A percentile compares a stretch with the other conserved stretches of the same genome.
Evolutionary conservation across 768 basidiomycete genomes (phyloP).

Genomic region (Tephrocybe sp.): DNA sequence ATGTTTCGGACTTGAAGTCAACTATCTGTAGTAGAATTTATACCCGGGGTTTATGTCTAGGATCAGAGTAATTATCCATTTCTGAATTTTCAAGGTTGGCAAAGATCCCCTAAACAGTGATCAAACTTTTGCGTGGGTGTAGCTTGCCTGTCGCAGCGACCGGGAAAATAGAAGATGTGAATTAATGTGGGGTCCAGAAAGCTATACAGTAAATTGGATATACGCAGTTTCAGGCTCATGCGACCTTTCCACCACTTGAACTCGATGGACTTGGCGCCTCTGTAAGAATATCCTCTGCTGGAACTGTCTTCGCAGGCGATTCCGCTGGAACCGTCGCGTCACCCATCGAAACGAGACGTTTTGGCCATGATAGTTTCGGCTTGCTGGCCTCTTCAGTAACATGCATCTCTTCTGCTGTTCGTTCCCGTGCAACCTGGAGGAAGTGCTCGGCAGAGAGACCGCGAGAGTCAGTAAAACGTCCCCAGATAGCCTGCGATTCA

Average conservation of each 20-base stretch:
- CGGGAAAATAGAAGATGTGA: not conserved
- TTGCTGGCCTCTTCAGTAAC: slow-evolving; percentile 2
- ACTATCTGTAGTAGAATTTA: too few relatives aligned
- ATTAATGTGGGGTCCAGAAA: not conserved
- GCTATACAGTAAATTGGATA: not conserved
- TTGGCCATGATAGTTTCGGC: slow-evolving; percentile 10
- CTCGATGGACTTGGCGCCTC: not conserved
- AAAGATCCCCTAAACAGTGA: too few relatives aligned
- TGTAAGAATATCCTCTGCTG: slow-evolving; percentile 1
- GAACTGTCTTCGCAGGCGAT: not conserved
- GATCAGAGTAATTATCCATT: too few relatives aligned
- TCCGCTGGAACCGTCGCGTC: not conserved
- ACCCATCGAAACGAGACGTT: not conserved
- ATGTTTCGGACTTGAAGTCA: not conserved
- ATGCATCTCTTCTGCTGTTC: slow-evolving; percentile 3
- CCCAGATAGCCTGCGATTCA: slow-evolving; percentile 34
- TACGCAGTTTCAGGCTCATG: not conserved
- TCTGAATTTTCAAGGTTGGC: too few relatives aligned
- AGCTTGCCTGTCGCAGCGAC: not conserved
- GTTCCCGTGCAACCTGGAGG: slow-evolving; percentile 35
- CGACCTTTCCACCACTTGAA: too few relatives aligned
- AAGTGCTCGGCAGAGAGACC: slow-evolving; percentile 44
- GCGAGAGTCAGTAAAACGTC: slow-evolving; percentile 32
- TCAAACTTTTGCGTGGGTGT: not conserved
- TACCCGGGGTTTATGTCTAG: too few relatives aligned